These are phyloP conservation scores for Cladophialophora exuberans DNA, from an alignment of 2,329 filamentous ascomycete species.

Conservation along the genomic window DNA sequence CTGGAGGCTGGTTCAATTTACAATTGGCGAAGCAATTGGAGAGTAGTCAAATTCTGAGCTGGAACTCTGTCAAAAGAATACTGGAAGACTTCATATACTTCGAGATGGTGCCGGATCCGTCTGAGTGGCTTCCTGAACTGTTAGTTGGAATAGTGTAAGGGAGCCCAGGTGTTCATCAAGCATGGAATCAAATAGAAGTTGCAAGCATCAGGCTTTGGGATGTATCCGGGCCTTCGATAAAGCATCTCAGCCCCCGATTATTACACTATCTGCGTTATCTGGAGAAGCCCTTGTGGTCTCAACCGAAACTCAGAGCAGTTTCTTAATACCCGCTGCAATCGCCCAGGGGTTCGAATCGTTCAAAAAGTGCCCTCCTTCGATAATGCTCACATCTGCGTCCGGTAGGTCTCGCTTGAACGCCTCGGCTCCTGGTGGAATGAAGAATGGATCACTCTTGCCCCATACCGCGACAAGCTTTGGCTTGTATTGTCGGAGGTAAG, in stretches of 20 bases:
- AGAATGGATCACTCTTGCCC: slow-evolving; percentile 3
- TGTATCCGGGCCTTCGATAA: no score
- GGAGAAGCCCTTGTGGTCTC: no score
- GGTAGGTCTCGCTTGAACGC: not conserved
- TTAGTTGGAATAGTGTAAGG: no score
- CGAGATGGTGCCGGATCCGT: not conserved
- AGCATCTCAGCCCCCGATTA: no score
- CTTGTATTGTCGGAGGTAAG: not conserved
- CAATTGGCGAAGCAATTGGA: not conserved
- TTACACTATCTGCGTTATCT: no score
- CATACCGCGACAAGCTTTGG: not conserved
- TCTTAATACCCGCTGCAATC: not conserved
- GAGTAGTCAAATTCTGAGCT: not conserved
- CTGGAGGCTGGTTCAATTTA: not conserved
- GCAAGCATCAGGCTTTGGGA: no score
- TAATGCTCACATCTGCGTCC: not conserved
- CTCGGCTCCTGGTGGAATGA: not conserved
- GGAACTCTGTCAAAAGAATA: not conserved
- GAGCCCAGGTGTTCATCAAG: no score
- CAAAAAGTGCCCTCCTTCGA: not conserved
- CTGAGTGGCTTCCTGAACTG: not conserved
- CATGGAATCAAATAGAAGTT: no score
- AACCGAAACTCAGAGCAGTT: not conserved
- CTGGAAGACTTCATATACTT: not conserved
- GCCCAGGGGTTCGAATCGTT: not conserved